These are phyloP conservation scores for Stenocarpella maydis DNA, from an alignment of 2,329 filamentous ascomycete genomes.

Conservation along the genomic window DNA sequence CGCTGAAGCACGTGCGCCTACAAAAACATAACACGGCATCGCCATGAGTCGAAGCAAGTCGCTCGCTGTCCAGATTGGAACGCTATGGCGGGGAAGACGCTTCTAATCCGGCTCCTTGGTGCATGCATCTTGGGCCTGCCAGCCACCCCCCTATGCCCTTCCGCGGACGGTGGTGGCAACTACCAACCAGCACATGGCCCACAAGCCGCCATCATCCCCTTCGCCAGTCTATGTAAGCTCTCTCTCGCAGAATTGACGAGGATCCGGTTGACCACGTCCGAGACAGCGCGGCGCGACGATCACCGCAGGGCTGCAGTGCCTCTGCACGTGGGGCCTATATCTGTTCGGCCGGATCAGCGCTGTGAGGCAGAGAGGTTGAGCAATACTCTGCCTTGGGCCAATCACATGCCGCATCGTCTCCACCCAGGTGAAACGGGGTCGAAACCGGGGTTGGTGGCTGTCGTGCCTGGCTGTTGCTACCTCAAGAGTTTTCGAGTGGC, in stretches of 20 bases:
- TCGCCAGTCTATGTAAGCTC: neutral
- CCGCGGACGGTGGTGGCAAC: neutral
- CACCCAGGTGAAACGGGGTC: constrained; percentile 16
- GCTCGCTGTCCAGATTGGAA: constrained; percentile 9
- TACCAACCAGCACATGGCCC: neutral
- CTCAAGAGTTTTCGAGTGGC: neutral
- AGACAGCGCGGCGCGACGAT: constrained; percentile 19
- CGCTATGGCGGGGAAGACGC: constrained; percentile 8
- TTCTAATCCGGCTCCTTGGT: constrained; percentile 3
- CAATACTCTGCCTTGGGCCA: neutral
- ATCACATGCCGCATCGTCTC: constrained; percentile 3
- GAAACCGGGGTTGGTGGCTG: constrained; percentile 15
- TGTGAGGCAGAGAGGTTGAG: neutral
- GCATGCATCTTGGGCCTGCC: constrained; percentile 5
- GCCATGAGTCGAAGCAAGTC: constrained; percentile 20
- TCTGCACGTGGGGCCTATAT: constrained; percentile 20
- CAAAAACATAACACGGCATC: constrained; percentile 6
- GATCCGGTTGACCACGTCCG: constrained; percentile 15
- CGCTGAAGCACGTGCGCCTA: constrained; percentile 20
- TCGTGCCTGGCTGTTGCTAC: neutral
- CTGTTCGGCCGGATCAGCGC: constrained; percentile 11
- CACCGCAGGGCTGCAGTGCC: constrained; percentile 20
- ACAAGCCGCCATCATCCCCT: constrained; percentile 10
- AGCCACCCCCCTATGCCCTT: neutral
- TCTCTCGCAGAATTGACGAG: constrained; percentile 14